These are phyloP conservation scores for Trichoderma sp. DNA, from an alignment of 2,329 filamentous ascomycete genomes.

Conservation along the genomic window DNA sequence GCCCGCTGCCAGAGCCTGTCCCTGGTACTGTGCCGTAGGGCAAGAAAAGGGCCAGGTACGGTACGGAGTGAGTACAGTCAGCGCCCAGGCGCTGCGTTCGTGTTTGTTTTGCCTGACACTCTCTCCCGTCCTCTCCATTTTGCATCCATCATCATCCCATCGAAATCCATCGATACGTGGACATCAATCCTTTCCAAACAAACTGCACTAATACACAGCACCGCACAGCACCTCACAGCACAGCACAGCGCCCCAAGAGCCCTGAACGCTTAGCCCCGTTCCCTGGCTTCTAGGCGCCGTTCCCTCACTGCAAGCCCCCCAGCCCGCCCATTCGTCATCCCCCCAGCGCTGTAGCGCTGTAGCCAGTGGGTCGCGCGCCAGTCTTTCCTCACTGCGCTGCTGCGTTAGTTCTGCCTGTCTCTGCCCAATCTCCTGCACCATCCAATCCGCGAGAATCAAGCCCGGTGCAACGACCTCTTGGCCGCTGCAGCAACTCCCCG, in stretches of 20 bases:
- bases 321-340: constrained; percentile 14
- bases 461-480: constrained; percentile 7
- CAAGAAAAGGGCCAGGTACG: background rate
- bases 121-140: background rate
- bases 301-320: constrained; percentile 1
- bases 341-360: constrained; percentile 16
- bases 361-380: constrained; percentile 20
- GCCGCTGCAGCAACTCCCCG: background rate
- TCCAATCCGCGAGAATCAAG: constrained; percentile 6
- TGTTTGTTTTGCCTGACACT: background rate
- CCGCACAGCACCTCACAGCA: background rate
- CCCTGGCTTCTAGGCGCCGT: background rate
- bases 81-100: background rate
- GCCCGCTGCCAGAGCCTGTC: background rate
- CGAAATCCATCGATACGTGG: background rate
- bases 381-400: background rate
- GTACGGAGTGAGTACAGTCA: no score
- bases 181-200: no score
- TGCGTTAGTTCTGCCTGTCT: constrained; percentile 13
- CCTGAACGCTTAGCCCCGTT: background rate
- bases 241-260: background rate
- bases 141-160: no score
- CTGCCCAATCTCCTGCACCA: constrained; percentile 20
- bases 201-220: background rate
- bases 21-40: background rate